Evolutionary conservation across 148 eudicot genomes (phyloP).

Genomic region (Diospyros kaki): DNA sequence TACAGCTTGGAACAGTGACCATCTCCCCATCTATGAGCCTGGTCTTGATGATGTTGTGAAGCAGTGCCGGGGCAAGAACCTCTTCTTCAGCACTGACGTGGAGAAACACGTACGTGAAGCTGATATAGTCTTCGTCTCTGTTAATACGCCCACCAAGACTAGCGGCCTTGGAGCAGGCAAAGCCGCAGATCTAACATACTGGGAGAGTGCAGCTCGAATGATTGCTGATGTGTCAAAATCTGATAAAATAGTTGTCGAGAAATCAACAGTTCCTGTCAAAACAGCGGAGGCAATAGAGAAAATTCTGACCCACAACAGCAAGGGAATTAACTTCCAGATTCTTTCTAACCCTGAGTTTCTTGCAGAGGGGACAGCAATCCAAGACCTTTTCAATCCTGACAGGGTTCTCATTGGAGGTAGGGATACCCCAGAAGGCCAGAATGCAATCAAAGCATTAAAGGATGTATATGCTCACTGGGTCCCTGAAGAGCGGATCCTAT

Average conservation of each 20-base stretch:
- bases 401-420: constrained; percentile 74
- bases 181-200: constrained; percentile 27
- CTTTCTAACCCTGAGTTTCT: constrained; percentile 73
- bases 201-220: constrained; percentile 82
- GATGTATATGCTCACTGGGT: constrained; percentile 72
- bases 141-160: constrained; percentile 16
- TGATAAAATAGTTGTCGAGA: constrained; percentile 66
- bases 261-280: constrained; percentile 72
- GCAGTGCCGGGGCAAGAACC: constrained; percentile 65
- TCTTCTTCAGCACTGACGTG: constrained; percentile 72
- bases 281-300: constrained; percentile 78
- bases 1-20: constrained; percentile 23
- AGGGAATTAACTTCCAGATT: constrained; percentile 15
- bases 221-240: constrained; percentile 76
- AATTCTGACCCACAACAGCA: constrained; percentile 40
- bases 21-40: constrained; percentile 17
- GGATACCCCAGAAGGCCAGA: constrained; percentile 63
- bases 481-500: constrained; percentile 58
- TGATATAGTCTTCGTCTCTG: constrained; percentile 49
- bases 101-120: constrained; percentile 67
- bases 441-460: constrained; percentile 61
- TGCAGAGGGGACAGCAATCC: constrained; percentile 73
- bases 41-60: constrained; percentile 38
- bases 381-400: constrained; percentile 66
- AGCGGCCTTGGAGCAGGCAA: constrained; percentile 21